Conservation (phyloP, 2,329 filamentous ascomycete species). For the Eutypella sp. region DNA sequence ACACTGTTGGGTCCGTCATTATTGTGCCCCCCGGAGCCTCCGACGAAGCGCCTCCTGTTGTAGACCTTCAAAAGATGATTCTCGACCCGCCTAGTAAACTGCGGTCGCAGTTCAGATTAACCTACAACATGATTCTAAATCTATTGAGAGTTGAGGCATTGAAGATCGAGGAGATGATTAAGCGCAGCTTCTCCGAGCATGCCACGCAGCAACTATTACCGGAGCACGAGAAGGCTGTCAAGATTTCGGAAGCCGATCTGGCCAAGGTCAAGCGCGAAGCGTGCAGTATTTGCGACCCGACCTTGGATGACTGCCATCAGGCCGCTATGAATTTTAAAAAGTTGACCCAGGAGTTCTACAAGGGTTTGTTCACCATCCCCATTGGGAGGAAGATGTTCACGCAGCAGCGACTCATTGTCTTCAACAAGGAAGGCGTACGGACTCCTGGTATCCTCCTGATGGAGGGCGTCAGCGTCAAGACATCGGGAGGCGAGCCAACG, state of each 20-base stretch:
- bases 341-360: constrained; percentile 76
- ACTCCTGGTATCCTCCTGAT: constrained; percentile 75
- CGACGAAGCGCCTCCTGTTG: constrained; percentile 83
- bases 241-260: constrained; percentile 84
- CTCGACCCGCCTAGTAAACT: constrained; percentile 92
- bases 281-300: constrained; percentile 74
- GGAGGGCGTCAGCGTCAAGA: constrained; percentile 65
- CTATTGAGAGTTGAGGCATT: constrained; percentile 89
- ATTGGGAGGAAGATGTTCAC: constrained; percentile 76
- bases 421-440: constrained; percentile 76
- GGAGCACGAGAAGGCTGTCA: constrained; percentile 92
- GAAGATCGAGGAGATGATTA: constrained; percentile 99
- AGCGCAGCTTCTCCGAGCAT: constrained; percentile 97
- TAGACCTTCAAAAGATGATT: constrained; percentile 86
- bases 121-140: constrained; percentile 99
- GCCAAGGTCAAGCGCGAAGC: constrained; percentile 83
- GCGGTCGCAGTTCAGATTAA: constrained; percentile 90
- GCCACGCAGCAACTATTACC: constrained; percentile 91
- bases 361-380: constrained; percentile 71
- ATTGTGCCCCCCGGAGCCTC: constrained; percentile 75
- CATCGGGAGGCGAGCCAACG: constrained; percentile 53
- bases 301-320: constrained; percentile 76
- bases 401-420: constrained; percentile 73
- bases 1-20: constrained; percentile 89
- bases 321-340: constrained; percentile 75